Evolutionary conservation across 352 stramenopile species (phyloP).

Genomic region (Phytophthora pinifolia): DNA sequence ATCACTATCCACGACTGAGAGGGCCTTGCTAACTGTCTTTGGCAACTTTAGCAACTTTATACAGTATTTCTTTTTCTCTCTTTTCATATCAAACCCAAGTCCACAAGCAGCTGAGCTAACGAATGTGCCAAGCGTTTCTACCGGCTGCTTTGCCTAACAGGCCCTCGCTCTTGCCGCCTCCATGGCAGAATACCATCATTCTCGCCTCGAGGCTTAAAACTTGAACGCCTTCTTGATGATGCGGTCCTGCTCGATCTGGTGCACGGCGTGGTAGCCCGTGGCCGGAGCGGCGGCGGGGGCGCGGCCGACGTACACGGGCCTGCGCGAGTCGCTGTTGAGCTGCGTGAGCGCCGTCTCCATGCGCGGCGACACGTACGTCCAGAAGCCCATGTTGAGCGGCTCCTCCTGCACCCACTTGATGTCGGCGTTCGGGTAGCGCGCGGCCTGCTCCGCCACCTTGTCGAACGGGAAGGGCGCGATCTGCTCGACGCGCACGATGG

Average conservation of each 20-base stretch:
- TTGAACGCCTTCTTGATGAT: conserved; percentile 89
- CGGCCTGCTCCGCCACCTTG: conserved; percentile 88
- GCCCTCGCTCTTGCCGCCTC: conserved; percentile 10
- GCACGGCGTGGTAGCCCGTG: conserved; percentile 95
- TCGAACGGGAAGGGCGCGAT: conserved; percentile 98
- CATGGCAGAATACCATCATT: conserved; percentile 3
- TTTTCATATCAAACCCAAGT: conserved; percentile 21
- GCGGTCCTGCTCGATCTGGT: conserved; percentile 92
- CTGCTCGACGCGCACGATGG: conserved; percentile 95
- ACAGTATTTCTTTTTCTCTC: conserved; percentile 11
- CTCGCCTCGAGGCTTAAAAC: conserved; percentile 31
- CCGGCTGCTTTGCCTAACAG: neutral
- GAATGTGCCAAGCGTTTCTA: conserved; percentile 30
- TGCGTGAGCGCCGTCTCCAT: conserved; percentile 95
- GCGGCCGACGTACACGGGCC: conserved; percentile 93
- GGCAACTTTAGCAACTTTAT: too few relatives aligned
- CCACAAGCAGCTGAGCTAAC: conserved; percentile 28
- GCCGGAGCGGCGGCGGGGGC: conserved; percentile 92
- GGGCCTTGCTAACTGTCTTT: too few relatives aligned
- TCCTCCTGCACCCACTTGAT: conserved; percentile 97
- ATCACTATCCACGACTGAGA: too few relatives aligned
- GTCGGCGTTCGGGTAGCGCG: conserved; percentile 92
- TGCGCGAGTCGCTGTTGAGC: conserved; percentile 87
- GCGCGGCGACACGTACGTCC: conserved; percentile 91
- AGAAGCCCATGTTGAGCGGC: conserved; percentile 97